A percentile compares a stretch with the other conserved stretches of the same genome.
These are phyloP conservation scores for Saccharum spontaneum DNA, from an alignment of 176 grass and related monocot species.

Conservation along the genomic window DNA sequence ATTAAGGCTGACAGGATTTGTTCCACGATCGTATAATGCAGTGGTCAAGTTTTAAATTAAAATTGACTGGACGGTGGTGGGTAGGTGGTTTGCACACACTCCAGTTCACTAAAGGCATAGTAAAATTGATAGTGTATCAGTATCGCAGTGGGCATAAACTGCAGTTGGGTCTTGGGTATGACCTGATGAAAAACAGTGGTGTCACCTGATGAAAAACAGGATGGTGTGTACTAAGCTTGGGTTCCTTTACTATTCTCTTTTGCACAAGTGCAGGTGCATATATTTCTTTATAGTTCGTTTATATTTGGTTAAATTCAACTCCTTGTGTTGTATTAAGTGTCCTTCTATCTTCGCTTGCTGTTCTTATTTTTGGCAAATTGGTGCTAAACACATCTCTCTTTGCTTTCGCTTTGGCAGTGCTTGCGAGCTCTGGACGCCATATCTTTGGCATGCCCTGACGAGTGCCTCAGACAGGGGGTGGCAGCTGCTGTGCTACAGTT, in stretches of 20 bases:
- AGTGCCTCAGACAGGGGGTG: slow-evolving; percentile 49
- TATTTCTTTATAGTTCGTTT: neutral
- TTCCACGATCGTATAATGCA: neutral
- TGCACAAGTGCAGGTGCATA: neutral
- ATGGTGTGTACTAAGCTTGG: neutral
- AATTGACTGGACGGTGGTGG: neutral
- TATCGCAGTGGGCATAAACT: neutral
- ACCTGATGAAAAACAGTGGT: too few relatives aligned
- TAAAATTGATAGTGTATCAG: neutral
- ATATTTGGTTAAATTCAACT: neutral
- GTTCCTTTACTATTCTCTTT: neutral
- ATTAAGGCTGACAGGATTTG: neutral
- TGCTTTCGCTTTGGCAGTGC: slow-evolving; percentile 18
- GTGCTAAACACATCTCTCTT: neutral
- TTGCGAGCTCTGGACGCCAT: slow-evolving; percentile 52
- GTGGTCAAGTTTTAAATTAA: neutral
- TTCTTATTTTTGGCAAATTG: neutral
- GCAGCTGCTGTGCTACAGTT: slow-evolving; percentile 50
- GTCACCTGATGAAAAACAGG: too few relatives aligned
- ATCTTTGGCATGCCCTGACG: slow-evolving; percentile 4
- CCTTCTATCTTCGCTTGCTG: neutral
- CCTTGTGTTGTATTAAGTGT: neutral
- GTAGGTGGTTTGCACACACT: neutral
- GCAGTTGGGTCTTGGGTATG: neutral
- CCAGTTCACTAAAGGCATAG: neutral